Base-by-base conservation (phyloP, 139 green algal genomes). In the Deuterostichococcus epilithicus region DNA sequence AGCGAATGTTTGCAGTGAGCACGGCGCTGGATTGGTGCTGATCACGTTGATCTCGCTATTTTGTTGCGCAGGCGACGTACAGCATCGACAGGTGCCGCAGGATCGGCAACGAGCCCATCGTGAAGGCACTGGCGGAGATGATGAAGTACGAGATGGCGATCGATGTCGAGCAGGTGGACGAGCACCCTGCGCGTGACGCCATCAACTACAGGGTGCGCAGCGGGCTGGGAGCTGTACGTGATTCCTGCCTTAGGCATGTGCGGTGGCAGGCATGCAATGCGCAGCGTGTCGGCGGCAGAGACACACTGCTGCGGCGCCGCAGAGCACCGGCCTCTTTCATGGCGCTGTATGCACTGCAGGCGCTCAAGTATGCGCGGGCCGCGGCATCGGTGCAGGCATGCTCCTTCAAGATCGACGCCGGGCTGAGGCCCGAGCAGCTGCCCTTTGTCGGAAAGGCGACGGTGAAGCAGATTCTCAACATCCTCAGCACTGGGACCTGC, bases 401-500 rank as follows among this genome's bases (percentile, higher is more conserved):
- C 36, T 58, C 77, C 13, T 86, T 80, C 79, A 76, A 74, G 35
- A 80, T 86, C 10, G 37, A 33, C 15, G 52, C 60, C 26, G 47
- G 30, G 1, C 23, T 84, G 35, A 18, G 36, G 32, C 71, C 76
- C 0, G n/a, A 37, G 5, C 30, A 69, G 5, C 80, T 84, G 70
- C 82, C 82, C 23, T 86, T 72, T 52, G 44, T 77, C 32, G 82
- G 74, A 0, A 34, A 15, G 0, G 70, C 42, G 15, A 73, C 30
- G 3, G 74, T 67, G 0, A 52, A 33, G n/a, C 76, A 86, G 60
- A 75, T 86, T 26, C 71, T 30, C 1, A 76, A 84, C n/a, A 68
- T 86, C 33, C 65, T 82, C 23, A 34, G 6, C 45, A 81, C 75
- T 0, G 82, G 82, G 38, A 84, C 82, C 15, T 84, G 74, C 32